Conservation (phyloP, 805 yeast species). For the Nadsonia fulvescens region DNA sequence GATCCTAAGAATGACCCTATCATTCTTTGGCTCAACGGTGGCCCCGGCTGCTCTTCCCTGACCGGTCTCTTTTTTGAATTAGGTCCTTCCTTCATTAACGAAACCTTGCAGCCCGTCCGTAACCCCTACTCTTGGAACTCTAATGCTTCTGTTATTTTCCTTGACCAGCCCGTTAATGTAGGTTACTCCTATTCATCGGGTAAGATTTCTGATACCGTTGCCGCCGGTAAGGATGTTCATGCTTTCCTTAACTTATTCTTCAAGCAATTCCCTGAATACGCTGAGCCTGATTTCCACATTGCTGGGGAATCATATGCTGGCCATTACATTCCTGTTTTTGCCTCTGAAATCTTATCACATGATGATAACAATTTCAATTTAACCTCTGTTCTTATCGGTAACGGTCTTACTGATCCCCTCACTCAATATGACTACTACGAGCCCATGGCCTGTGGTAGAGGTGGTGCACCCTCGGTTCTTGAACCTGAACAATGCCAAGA, state of each 20-base stretch:
- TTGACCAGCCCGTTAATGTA: conserved; percentile 90
- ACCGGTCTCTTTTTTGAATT: conserved; percentile 86
- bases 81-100: conserved; percentile 73
- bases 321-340: conserved; percentile 82
- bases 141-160: conserved; percentile 80
- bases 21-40: conserved; percentile 85
- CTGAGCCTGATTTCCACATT: conserved; percentile 51
- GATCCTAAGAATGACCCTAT: conserved; percentile 77
- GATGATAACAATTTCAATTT: conserved; percentile 56
- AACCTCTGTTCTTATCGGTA: conserved; percentile 74
- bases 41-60: conserved; percentile 92
- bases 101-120: conserved; percentile 47
- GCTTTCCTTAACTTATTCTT: conserved; percentile 76
- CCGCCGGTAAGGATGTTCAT: conserved; percentile 83
- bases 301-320: conserved; percentile 95
- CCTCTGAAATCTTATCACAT: conserved; percentile 29
- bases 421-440: conserved; percentile 65
- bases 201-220: conserved; percentile 49
- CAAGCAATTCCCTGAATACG: conserved; percentile 68
- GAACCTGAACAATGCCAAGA: conserved; percentile 61
- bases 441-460: conserved; percentile 90
- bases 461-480: conserved; percentile 66
- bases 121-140: conserved; percentile 87
- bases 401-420: conserved; percentile 80
- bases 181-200: conserved; percentile 79